phyloP scores from a whole-genome alignment of 331 rosid genomes.

The Pyrus hybrid region DNA sequence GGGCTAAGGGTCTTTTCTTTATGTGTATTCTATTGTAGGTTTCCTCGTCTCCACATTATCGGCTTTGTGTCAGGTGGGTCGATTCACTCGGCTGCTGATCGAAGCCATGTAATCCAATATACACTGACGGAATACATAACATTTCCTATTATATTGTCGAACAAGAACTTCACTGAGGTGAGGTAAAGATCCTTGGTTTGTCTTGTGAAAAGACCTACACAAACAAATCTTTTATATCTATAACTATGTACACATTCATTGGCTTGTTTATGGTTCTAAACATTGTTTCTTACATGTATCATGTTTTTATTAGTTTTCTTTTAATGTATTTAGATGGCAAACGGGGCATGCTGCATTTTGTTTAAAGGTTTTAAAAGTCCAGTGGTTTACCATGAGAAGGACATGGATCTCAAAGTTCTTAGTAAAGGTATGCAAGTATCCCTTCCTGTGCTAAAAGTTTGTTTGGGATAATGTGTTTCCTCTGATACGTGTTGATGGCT shows the following conservation, averaged over 20 bases:
- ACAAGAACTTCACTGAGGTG: constrained; percentile 64
- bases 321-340: constrained; percentile 37
- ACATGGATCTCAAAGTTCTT: constrained; percentile 40
- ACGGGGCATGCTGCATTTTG: constrained; percentile 44
- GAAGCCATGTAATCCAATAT: constrained; percentile 29
- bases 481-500: not conserved
- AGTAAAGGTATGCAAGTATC: constrained; percentile 46
- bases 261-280: not conserved
- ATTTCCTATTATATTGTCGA: constrained; percentile 69
- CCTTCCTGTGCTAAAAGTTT: not conserved
- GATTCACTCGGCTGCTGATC: constrained; percentile 21
- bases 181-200: constrained; percentile 28
- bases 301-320: not conserved
- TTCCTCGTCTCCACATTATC: constrained; percentile 55
- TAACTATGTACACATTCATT: not conserved
- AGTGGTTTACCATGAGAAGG: constrained; percentile 43
- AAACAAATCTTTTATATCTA: not conserved
- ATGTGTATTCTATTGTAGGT: constrained; percentile 38
- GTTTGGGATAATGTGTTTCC: not conserved
- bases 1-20: constrained; percentile 3
- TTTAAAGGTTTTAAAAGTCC: constrained; percentile 54
- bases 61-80: constrained; percentile 40
- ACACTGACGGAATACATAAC: constrained; percentile 55
- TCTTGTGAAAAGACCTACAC: constrained; percentile 9
- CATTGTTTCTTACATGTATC: not conserved